phyloP scores from a whole-genome alignment of 1,284 basidiomycete genomes.

The Melanopsichium pennsylvanicum region DNA sequence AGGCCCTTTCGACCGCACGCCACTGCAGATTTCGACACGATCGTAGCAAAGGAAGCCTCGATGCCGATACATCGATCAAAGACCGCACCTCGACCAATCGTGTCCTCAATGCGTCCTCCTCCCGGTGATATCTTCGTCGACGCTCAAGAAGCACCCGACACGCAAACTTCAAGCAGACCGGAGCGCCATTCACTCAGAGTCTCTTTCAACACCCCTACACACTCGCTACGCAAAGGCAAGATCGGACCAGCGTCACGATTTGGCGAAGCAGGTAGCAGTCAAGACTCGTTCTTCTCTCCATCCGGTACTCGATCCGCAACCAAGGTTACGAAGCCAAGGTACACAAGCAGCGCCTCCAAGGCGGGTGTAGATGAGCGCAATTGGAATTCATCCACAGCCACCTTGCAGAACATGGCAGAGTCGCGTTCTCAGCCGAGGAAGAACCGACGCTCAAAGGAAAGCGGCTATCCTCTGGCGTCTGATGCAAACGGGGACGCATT shows the following conservation, averaged over 20 bases:
- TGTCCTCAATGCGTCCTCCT: slow-evolving; percentile 8
- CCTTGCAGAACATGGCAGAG: slow-evolving; percentile 9
- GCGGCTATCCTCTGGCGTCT: slow-evolving; percentile 6
- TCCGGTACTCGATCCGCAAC: background rate
- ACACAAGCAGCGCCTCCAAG: slow-evolving; percentile 1
- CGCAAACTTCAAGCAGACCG: background rate
- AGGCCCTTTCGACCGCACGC: background rate
- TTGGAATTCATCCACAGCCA: slow-evolving; percentile 21
- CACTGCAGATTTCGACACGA: background rate
- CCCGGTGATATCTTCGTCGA: slow-evolving; percentile 2
- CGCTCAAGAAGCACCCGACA: background rate
- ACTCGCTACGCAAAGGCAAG: slow-evolving; percentile 22
- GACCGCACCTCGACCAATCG: background rate
- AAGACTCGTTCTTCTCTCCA: slow-evolving; percentile 10
- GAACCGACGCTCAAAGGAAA: slow-evolving; percentile 5
- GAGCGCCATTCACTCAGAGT: slow-evolving; percentile 12
- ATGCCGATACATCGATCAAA: background rate
- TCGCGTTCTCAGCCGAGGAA: slow-evolving; percentile 1
- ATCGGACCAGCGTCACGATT: background rate
- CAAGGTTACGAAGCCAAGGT: slow-evolving; percentile 5
- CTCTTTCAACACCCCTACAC: slow-evolving; percentile 19
- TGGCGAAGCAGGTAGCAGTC: slow-evolving; percentile 12
- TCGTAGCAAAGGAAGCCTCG: background rate
- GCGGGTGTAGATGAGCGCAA: slow-evolving; percentile 21
- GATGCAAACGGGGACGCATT: slow-evolving; percentile 8